Evolutionary conservation across 306 rosid genomes (phyloP), one percentile per base, ranked within the genome.

Genomic region (Vigna mungo): DNA sequence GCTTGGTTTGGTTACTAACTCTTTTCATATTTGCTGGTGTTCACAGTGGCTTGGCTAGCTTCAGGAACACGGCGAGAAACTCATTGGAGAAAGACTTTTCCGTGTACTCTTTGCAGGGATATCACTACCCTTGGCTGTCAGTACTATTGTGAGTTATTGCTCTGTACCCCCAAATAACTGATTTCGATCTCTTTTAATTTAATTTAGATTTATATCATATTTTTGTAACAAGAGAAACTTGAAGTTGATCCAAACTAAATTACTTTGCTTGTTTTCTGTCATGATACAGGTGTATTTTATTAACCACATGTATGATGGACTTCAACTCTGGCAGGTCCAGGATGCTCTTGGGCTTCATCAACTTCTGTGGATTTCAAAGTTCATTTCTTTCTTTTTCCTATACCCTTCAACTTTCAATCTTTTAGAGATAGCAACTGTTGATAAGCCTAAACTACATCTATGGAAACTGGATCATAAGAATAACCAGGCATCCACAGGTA

Each of bases 401-500:
- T 95, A 95, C 74, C 98, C 98, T 27, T 92, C 98, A 5, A 95
- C 98, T 44, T 95, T 95, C 77, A 95, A 95, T 86, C 93, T 95
- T 59, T 74, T 95, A 68, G 98, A 95, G 83, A 96, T 95, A 25
- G 97, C 98, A 2, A 97, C 98, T 18, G 96, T 95, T 72, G 98
- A 95, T 86, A 95, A 95, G 88, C 98, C 98, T 63, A 90, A 95
- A 82, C 76, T 95, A 88, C 98, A 95, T 86, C 96, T 95, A 62
- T 95, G 96, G 97, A 95, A 87, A 90, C 96, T 70, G 98, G 82
- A 88, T 95, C 48, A 92, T 95, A 61, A 92, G 98, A 85, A 92
- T 95, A 80, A 95, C 97, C 54, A 88, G 98, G 81, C 98, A 95
- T 78, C 98, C 98, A 20, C 98, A 92, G 96, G 98, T 94, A 87